Conservation (phyloP, 108 stramenopile genomes). For the Mayamaea pseudoterrestris region DNA sequence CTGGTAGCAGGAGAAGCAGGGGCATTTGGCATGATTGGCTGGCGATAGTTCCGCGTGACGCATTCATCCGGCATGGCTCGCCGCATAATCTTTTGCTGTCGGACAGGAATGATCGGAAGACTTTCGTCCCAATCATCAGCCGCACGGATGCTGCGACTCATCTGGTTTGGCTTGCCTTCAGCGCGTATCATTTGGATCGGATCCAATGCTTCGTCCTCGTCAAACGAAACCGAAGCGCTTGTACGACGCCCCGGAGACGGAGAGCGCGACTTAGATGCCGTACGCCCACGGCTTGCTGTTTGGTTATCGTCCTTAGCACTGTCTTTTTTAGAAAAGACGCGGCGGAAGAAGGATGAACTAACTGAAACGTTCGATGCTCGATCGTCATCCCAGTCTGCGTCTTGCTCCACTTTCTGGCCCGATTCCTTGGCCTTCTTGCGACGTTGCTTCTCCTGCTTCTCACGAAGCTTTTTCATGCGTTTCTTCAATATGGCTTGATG, state of each 20-base stretch:
- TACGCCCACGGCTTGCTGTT: neutral
- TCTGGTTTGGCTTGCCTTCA: neutral
- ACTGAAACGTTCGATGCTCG: no score
- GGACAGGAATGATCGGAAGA: neutral
- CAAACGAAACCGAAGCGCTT: neutral
- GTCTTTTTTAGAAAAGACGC: no score
- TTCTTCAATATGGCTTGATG: neutral
- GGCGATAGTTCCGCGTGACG: neutral
- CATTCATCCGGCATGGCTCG: neutral
- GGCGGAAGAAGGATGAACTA: no score
- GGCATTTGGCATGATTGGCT: no score
- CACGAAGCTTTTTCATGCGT: neutral
- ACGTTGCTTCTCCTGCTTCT: neutral
- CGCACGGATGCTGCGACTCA: no score
- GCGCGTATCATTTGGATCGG: neutral
- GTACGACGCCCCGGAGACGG: no score
- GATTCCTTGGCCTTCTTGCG: no score
- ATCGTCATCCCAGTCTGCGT: no score
- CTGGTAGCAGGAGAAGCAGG: neutral
- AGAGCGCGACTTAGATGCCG: no score
- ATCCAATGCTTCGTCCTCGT: neutral
- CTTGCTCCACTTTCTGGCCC: no score
- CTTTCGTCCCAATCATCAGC: constrained; percentile 2
- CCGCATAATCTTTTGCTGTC: neutral
- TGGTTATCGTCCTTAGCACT: neutral